phyloP scores from a whole-genome alignment of 306 rosid genomes.

The Trichosanthes truncata region DNA sequence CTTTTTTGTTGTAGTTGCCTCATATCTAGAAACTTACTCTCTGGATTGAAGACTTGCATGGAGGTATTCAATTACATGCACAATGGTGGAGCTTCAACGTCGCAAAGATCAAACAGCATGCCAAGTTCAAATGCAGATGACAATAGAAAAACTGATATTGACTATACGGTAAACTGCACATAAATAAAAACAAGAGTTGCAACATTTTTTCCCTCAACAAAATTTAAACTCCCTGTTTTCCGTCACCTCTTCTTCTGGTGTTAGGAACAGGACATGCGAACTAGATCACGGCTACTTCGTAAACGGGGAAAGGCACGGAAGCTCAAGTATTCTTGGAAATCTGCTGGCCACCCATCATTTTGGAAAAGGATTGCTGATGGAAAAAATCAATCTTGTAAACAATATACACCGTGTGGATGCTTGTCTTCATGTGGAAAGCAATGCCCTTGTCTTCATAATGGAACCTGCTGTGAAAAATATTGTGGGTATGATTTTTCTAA shows the following conservation, averaged over 20 bases:
- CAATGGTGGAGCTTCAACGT: constrained; percentile 50
- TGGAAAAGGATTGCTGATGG: constrained; percentile 62
- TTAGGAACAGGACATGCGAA: constrained; percentile 68
- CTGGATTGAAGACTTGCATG: constrained; percentile 82
- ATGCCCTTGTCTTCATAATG: constrained; percentile 55
- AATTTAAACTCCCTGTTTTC: not conserved
- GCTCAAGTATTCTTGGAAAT: constrained; percentile 63
- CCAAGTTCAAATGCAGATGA: constrained; percentile 46
- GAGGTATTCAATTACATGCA: constrained; percentile 81
- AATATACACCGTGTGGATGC: constrained; percentile 72
- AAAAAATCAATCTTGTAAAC: constrained; percentile 38
- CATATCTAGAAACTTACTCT: constrained; percentile 89
- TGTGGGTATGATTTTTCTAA: constrained; percentile 55
- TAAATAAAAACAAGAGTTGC: constrained; percentile 2
- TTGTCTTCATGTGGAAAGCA: constrained; percentile 61
- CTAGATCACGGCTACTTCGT: constrained; percentile 64
- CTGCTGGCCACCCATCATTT: constrained; percentile 58
- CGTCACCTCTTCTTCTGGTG: constrained; percentile 5
- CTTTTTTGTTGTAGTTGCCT: constrained; percentile 67
- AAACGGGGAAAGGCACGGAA: constrained; percentile 85
- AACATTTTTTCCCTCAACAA: not conserved
- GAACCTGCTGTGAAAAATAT: constrained; percentile 79
- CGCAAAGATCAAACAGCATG: constrained; percentile 30
- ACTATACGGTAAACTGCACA: constrained; percentile 37
- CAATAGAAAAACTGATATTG: constrained; percentile 45